Conservation (phyloP, 352 stramenopile species). For the Phytophthora meadii region DNA sequence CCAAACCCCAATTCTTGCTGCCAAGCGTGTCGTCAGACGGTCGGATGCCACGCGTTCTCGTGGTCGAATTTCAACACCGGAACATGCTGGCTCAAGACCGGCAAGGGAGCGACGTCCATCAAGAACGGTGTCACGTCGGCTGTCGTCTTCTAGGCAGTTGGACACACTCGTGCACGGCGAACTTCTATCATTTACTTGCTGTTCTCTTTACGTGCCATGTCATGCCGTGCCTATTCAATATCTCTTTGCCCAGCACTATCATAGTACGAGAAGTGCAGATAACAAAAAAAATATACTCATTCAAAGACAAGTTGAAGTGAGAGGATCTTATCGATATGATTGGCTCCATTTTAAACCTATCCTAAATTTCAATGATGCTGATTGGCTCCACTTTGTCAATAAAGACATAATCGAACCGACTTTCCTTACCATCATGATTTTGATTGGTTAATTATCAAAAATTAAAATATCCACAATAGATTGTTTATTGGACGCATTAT, state of each 20-base stretch:
- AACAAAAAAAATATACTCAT: not conserved
- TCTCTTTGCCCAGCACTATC: not conserved
- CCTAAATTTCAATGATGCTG: too few relatives aligned
- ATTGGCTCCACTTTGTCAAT: too few relatives aligned
- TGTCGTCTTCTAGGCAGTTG: constrained; percentile 23
- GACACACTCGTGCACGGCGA: constrained; percentile 11
- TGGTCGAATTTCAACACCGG: constrained; percentile 33
- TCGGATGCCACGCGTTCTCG: constrained; percentile 37
- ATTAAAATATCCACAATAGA: not conserved
- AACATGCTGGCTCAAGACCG: constrained; percentile 36
- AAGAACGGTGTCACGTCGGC: constrained; percentile 39
- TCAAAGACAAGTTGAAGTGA: too few relatives aligned
- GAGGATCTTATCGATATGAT: too few relatives aligned
- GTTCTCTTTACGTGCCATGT: not conserved
- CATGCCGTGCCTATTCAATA: constrained; percentile 6
- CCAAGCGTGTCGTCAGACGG: too few relatives aligned
- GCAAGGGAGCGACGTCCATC: constrained; percentile 22
- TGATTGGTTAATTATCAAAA: too few relatives aligned
- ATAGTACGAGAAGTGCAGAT: not conserved
- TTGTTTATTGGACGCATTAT: constrained; percentile 7
- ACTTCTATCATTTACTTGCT: not conserved
- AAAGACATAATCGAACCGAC: too few relatives aligned
- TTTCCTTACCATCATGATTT: too few relatives aligned
- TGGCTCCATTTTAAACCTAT: too few relatives aligned
- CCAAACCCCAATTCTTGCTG: constrained; percentile 35